phyloP scores from a whole-genome alignment of 2,329 filamentous ascomycete genomes.

The Cordyceps sp. region DNA sequence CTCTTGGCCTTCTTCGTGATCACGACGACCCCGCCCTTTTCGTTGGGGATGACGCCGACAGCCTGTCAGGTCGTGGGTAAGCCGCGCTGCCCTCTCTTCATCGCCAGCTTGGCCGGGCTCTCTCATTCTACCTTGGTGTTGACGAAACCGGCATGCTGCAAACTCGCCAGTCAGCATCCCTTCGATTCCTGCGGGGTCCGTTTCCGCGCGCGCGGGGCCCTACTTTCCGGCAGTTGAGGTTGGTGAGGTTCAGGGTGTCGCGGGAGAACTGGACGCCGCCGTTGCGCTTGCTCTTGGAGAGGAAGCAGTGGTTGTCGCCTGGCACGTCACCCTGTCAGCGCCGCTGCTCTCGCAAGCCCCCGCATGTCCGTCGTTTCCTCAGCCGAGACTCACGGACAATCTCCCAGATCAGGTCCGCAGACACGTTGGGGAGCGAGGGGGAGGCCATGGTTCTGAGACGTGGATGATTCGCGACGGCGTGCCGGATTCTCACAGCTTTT shows the following conservation, averaged over 20 bases:
- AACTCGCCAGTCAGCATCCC: no score
- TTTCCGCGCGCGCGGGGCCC: no score
- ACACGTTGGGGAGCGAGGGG: conserved; percentile 54
- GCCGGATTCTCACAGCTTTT: conserved; percentile 1
- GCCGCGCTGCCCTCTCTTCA: conserved; percentile 1
- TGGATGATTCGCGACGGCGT: conserved; percentile 12
- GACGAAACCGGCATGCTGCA: conserved; percentile 75
- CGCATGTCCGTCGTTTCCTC: background rate
- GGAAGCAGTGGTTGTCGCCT: conserved; percentile 81
- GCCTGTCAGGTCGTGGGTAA: conserved; percentile 37
- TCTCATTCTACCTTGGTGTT: conserved; percentile 87
- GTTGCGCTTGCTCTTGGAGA: conserved; percentile 71
- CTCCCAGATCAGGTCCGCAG: conserved; percentile 87
- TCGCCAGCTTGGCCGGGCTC: background rate
- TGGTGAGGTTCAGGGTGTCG: conserved; percentile 84
- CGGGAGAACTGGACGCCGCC: conserved; percentile 83
- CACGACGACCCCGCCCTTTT: conserved; percentile 68
- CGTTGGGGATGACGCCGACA: conserved; percentile 57
- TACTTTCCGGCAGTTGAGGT: conserved; percentile 86
- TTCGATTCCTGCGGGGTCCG: background rate
- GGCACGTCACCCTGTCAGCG: conserved; percentile 4
- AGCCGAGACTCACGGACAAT: conserved; percentile 70
- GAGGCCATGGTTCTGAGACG: conserved; percentile 34
- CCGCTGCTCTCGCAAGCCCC: background rate
- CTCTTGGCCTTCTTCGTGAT: conserved; percentile 69